Conservation (phyloP, 106 monocot species). For the Cymbidium sinense region DNA sequence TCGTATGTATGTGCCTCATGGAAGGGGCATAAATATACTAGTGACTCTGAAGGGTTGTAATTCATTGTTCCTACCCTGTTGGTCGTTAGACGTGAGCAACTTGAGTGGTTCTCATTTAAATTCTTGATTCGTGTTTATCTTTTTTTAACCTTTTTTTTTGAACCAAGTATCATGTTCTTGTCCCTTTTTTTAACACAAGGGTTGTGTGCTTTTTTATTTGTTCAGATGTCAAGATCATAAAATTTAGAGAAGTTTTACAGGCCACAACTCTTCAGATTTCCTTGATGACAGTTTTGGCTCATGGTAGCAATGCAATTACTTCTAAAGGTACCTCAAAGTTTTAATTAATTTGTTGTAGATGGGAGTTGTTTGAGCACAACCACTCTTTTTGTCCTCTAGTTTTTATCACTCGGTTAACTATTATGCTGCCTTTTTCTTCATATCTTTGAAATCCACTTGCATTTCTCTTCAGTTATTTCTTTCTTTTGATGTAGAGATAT, state of each 20-base stretch:
- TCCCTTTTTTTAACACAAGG: not conserved
- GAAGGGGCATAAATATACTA: not conserved
- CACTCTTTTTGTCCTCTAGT: no score
- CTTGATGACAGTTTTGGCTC: conserved; percentile 20
- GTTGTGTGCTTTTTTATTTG: not conserved
- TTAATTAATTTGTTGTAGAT: not conserved
- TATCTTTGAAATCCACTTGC: not conserved
- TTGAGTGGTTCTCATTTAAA: no score
- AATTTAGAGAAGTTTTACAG: conserved; percentile 34
- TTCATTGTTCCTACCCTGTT: not conserved
- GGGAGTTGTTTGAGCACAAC: no score
- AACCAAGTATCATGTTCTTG: not conserved
- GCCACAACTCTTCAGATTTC: conserved; percentile 37
- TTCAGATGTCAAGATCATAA: conserved; percentile 42
- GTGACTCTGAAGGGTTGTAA: not conserved
- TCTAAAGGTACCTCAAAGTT: conserved; percentile 24
- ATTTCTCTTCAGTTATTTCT: not conserved
- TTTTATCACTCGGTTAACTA: not conserved
- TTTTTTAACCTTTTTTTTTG: not conserved
- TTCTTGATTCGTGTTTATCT: not conserved
- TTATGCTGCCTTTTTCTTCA: not conserved
- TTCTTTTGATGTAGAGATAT: not conserved
- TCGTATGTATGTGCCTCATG: no score
- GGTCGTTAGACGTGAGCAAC: not conserved
- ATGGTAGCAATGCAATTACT: conserved; percentile 15